Conservation (phyloP, 805 yeast species). For the Myxozyma udenii region DNA sequence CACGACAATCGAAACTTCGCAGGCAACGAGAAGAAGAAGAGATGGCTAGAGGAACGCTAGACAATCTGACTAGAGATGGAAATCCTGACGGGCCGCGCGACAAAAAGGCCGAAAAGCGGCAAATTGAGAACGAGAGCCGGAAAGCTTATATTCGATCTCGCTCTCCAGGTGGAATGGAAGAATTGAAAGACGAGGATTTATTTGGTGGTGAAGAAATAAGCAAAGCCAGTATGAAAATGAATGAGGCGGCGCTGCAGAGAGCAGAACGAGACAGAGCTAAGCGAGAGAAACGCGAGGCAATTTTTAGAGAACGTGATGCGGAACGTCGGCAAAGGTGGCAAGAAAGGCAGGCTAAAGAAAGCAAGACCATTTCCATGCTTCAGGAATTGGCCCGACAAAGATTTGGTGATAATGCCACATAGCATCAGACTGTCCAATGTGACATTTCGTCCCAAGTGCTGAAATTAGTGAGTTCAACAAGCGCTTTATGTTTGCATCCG, state of each 20-base stretch:
- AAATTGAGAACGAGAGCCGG: constrained; percentile 20
- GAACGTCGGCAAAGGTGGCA: constrained; percentile 26
- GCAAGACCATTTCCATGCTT: constrained; percentile 25
- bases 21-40: not conserved
- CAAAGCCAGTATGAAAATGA: constrained; percentile 9
- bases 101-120: constrained; percentile 13
- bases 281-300: constrained; percentile 21
- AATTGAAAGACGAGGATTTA: constrained; percentile 22
- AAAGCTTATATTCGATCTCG: constrained; percentile 10
- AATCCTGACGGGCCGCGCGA: constrained; percentile 11
- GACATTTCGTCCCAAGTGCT: no score
- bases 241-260: constrained; percentile 15
- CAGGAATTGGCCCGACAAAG: constrained; percentile 24
- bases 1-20: constrained; percentile 6
- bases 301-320: constrained; percentile 23
- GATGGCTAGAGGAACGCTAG: constrained; percentile 7
- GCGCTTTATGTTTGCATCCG: no score
- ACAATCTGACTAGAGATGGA: constrained; percentile 15
- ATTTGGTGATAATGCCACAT: no score
- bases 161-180: constrained; percentile 24
- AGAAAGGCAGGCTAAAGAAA: constrained; percentile 19
- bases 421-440: no score
- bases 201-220: constrained; percentile 8
- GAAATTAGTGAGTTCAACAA: no score
- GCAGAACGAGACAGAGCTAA: constrained; percentile 21